Conservation (phyloP, 257 asterid genomes). For the Salvia rosmarinus region DNA sequence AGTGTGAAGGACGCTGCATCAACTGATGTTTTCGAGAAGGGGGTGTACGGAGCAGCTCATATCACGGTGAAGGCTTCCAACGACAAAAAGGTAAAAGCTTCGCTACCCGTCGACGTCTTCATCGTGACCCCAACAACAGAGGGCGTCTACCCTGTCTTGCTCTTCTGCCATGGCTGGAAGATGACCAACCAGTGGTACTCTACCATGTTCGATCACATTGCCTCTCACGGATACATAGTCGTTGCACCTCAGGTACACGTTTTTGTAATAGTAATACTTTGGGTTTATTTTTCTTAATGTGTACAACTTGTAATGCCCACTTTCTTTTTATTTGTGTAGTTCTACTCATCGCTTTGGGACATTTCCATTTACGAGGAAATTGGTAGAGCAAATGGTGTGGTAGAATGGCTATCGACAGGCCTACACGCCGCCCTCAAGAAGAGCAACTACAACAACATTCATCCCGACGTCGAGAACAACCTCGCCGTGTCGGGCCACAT, state of each 20-base stretch:
- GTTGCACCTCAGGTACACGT: constrained; percentile 62
- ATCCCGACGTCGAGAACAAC: constrained; percentile 33
- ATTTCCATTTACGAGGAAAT: constrained; percentile 36
- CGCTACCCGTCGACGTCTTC: constrained; percentile 39
- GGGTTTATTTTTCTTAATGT: too few relatives aligned
- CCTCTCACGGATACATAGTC: constrained; percentile 61
- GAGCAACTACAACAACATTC: constrained; percentile 11
- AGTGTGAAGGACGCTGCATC: neutral
- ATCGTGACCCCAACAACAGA: constrained; percentile 42
- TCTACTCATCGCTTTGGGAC: neutral
- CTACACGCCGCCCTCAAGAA: constrained; percentile 34
- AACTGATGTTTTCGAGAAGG: constrained; percentile 48
- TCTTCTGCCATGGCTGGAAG: constrained; percentile 56
- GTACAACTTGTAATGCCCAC: neutral
- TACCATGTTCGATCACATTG: constrained; percentile 49
- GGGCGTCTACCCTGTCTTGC: constrained; percentile 54
- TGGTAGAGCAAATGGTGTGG: constrained; percentile 39
- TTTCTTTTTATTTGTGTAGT: constrained; percentile 14
- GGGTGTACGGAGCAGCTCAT: constrained; percentile 32
- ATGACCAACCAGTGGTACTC: constrained; percentile 43
- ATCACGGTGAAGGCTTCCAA: constrained; percentile 32
- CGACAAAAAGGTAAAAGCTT: constrained; percentile 16
- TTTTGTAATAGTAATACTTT: too few relatives aligned
- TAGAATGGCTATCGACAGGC: constrained; percentile 47
- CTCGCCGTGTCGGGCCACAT: constrained; percentile 57